Evolutionary conservation across 2,329 filamentous ascomycete genomes (phyloP), one percentile per base, ranked within the genome.

Genomic region (Ceratocystis papillata): DNA sequence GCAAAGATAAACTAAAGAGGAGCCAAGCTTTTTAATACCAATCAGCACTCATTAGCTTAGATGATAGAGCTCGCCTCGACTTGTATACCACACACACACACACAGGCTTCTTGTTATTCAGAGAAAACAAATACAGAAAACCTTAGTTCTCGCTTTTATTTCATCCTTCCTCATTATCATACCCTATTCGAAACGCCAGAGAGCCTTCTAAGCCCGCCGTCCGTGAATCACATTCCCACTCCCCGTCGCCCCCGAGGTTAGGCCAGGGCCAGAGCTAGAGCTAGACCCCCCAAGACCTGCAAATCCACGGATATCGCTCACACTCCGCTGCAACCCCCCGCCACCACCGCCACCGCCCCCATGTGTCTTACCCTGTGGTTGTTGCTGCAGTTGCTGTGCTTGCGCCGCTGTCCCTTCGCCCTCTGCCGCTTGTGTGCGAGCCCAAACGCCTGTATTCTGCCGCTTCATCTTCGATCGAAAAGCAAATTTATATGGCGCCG

Each of bases 391-490:
- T 22, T 62, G 59, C 25, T 45, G 59, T 25, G 17, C 44, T 25
- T 25, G 10, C 45, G 17, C 61, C 22, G 33, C 37, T 25, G 48
- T 8, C 10, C 10, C 61, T 10, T 17, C 28, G 17, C 44, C n/a
- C 15, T 63, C 46, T 45, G 61, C 61, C 5, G 20, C 33, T 25
- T 65, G 64, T 4, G 55, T 30, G n/a, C 64, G 64, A 20, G 64
- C 57, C 64, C 64, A 65, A n/a, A 53, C 45, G 2, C 30, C 57
- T 30, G 64, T 60, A 45, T 55, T 65, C 4, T 60, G 55, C 20
- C 57, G 57, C 53, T 65, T 65, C 2, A 65, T 20, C 30, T 65
- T 65, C 0, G 64, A 61, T 5, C 57, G 64, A 20, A 62, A 65
- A n/a, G 64, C 64, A 41, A 65, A 61, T 8, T 60, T 59, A 2